Percentiles rank a stretch among this genome's conserved stretches.
phyloP scores from a whole-genome alignment of 2,329 filamentous ascomycete species.

The Aspergillus alliaceus region DNA sequence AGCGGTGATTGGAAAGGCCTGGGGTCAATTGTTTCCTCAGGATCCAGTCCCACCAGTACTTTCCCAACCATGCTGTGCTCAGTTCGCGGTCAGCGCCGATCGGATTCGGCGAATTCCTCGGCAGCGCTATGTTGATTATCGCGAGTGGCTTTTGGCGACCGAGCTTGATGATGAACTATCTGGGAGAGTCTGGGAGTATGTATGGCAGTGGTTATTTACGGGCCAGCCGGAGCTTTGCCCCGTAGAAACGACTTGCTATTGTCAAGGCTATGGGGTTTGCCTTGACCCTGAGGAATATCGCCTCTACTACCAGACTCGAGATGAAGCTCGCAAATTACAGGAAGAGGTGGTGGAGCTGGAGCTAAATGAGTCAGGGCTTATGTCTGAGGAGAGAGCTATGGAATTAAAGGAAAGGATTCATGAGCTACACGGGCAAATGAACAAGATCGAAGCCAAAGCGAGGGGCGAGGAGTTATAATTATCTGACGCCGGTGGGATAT shows the following conservation, averaged over 20 bases:
- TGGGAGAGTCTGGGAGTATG: background rate
- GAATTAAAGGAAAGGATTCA: background rate
- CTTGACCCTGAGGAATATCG: background rate
- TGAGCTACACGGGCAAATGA: background rate
- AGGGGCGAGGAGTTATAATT: too few relatives aligned
- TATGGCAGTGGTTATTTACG: background rate
- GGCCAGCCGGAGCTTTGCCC: background rate
- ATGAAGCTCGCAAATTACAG: background rate
- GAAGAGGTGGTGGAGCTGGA: background rate
- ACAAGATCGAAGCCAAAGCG: background rate
- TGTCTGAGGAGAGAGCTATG: background rate
- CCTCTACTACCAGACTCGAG: background rate
- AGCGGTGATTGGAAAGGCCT: slow-evolving; percentile 25
- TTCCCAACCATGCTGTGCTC: background rate
- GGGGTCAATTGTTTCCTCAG: slow-evolving; percentile 28
- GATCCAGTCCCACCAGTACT: slow-evolving; percentile 18
- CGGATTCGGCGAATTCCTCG: background rate
- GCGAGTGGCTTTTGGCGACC: background rate
- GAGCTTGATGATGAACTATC: background rate
- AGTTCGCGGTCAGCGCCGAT: background rate
- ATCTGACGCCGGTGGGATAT: too few relatives aligned
- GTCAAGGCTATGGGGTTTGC: background rate
- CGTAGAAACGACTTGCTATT: background rate
- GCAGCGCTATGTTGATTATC: background rate
- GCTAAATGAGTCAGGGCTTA: background rate